Evolutionary conservation across 2,329 filamentous ascomycete genomes (phyloP).

Genomic region (Cordyceps pruinosa): DNA sequence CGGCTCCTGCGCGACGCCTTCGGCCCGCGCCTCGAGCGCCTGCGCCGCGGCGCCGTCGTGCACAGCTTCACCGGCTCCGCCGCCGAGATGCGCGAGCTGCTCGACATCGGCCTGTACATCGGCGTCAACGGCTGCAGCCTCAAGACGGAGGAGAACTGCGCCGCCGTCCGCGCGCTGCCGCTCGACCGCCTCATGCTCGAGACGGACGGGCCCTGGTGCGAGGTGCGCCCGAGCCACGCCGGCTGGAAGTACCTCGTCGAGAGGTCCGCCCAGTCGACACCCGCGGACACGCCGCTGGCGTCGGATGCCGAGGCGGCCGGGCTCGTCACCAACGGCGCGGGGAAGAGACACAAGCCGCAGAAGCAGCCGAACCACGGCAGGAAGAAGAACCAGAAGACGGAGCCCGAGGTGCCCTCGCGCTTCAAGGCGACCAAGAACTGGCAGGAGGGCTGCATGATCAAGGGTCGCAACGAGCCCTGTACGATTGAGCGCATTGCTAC

Average conservation of each 20-base stretch:
- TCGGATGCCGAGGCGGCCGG: conserved; percentile 12
- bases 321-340: conserved; percentile 6
- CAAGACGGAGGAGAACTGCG: conserved; percentile 88
- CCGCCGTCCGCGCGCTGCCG: conserved; percentile 71
- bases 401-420: conserved; percentile 60
- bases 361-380: conserved; percentile 15
- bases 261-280: conserved; percentile 18
- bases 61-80: conserved; percentile 90
- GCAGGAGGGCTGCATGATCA: conserved; percentile 80
- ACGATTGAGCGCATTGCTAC: conserved; percentile 81
- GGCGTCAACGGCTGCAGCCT: conserved; percentile 96
- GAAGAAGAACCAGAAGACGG: conserved; percentile 46
- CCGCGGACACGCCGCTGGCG: not conserved
- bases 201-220: conserved; percentile 97
- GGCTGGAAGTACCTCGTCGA: conserved; percentile 62
- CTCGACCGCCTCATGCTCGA: conserved; percentile 83
- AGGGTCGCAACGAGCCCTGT: conserved; percentile 89
- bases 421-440: conserved; percentile 92
- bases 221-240: conserved; percentile 83
- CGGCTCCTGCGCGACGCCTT: conserved; percentile 55
- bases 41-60: conserved; percentile 75
- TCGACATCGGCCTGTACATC: conserved; percentile 76
- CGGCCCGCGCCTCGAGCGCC: conserved; percentile 51
- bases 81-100: conserved; percentile 75
- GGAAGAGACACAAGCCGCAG: conserved; percentile 27